Percentiles rank a stretch among this genome's conserved stretches.
phyloP scores from a whole-genome alignment of 768 basidiomycete genomes.

The Podaxis pistillaris region DNA sequence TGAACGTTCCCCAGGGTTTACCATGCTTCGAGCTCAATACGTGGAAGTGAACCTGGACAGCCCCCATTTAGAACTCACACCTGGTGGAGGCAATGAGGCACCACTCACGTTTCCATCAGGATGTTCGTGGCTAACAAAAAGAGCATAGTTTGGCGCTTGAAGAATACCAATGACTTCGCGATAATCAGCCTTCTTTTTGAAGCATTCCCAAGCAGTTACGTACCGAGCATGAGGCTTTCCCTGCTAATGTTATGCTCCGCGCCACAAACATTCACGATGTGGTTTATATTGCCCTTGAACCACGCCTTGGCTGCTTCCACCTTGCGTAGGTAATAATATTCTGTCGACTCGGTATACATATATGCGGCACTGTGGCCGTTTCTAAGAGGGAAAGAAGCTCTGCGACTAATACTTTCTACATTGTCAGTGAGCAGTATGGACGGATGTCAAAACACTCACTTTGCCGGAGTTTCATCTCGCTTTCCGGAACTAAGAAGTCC shows the following conservation, averaged over 20 bases:
- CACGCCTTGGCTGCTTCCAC: constrained; percentile 66
- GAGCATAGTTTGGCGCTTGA: constrained; percentile 66
- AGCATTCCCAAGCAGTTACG: constrained; percentile 13
- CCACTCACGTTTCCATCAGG: constrained; percentile 35
- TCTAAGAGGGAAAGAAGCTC: constrained; percentile 60
- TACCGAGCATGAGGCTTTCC: constrained; percentile 59
- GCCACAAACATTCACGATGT: constrained; percentile 58
- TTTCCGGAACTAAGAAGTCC: constrained; percentile 41
- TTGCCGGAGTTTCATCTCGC: constrained; percentile 18
- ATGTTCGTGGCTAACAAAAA: constrained; percentile 75
- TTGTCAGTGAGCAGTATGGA: neutral
- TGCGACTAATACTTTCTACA: constrained; percentile 40
- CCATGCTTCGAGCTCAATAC: constrained; percentile 54
- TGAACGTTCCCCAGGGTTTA: constrained; percentile 75
- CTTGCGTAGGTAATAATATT: constrained; percentile 65
- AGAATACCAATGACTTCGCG: constrained; percentile 63
- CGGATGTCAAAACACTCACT: constrained; percentile 27
- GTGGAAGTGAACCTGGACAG: constrained; percentile 61
- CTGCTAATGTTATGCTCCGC: constrained; percentile 44
- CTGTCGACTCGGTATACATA: constrained; percentile 66
- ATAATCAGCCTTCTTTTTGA: neutral
- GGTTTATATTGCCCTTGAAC: constrained; percentile 69
- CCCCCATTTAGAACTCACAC: neutral
- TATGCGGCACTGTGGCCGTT: constrained; percentile 66
- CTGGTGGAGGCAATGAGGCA: constrained; percentile 7